A percentile compares a stretch with the other conserved stretches of the same genome.
These are phyloP conservation scores for Tetrastigma voinierianum DNA, from an alignment of 164 flowering plant species.

Conservation along the genomic window DNA sequence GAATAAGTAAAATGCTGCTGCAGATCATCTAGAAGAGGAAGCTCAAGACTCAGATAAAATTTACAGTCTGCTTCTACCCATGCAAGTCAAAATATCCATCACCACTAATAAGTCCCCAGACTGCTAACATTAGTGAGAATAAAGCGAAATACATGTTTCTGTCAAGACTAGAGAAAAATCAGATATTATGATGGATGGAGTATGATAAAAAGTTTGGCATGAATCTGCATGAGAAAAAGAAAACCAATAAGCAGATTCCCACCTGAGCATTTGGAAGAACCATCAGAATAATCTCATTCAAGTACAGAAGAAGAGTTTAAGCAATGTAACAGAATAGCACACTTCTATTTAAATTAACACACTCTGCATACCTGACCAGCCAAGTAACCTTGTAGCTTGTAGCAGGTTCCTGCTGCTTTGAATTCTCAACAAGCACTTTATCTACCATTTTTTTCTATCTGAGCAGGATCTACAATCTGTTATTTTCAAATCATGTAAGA, in stretches of 20 bases:
- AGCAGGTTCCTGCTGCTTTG: slow-evolving; percentile 90
- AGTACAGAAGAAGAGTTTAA: neutral
- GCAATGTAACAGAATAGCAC: neutral
- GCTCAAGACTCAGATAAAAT: neutral
- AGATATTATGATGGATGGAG: neutral
- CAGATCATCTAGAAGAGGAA: neutral
- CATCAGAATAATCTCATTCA: neutral
- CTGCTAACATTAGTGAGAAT: too few relatives aligned
- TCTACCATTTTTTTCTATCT: slow-evolving; percentile 79
- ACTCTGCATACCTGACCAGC: slow-evolving; percentile 77
- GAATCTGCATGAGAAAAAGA: slow-evolving; percentile 6
- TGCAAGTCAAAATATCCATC: neutral
- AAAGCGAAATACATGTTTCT: neutral
- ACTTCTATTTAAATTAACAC: neutral
- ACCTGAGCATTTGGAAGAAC: slow-evolving; percentile 32
- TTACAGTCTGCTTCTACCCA: neutral
- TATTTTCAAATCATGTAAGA: slow-evolving; percentile 6
- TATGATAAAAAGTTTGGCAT: neutral
- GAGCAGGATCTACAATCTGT: slow-evolving; percentile 79
- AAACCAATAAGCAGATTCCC: neutral
- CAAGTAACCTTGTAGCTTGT: slow-evolving; percentile 85
- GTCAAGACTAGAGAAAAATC: neutral
- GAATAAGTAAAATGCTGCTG: neutral
- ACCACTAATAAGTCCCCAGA: neutral
- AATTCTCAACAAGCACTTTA: slow-evolving; percentile 70